These are phyloP conservation scores for Hamamelis virginiana DNA, from an alignment of 164 flowering plant species.

Conservation along the genomic window DNA sequence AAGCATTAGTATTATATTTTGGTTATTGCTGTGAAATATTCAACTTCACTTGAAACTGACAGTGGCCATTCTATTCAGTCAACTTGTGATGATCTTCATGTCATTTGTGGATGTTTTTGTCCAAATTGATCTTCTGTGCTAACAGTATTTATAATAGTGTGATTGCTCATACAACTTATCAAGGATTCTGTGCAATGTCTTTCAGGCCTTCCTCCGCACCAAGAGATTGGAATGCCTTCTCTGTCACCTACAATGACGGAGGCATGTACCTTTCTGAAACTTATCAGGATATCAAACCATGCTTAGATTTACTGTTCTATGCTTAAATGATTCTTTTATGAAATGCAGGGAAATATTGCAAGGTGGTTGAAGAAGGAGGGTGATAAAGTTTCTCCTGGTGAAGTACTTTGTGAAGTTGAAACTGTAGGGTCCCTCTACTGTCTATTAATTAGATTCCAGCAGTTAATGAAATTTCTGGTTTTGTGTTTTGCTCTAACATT, in stretches of 20 bases:
- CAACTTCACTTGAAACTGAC: too few relatives aligned
- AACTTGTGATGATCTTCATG: too few relatives aligned
- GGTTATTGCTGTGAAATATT: too few relatives aligned
- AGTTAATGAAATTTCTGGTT: background rate
- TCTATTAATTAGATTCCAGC: background rate
- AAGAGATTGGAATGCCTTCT: conserved; percentile 98
- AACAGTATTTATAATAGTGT: background rate
- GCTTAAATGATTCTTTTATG: conserved; percentile 7
- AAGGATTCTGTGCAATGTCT: conserved; percentile 11
- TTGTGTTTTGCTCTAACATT: background rate
- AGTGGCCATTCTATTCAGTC: too few relatives aligned
- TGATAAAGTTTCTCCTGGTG: conserved; percentile 85
- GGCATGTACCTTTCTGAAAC: conserved; percentile 34
- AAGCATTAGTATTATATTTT: too few relatives aligned
- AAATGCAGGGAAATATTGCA: conserved; percentile 85
- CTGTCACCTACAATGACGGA: conserved; percentile 98
- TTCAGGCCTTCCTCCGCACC: conserved; percentile 93
- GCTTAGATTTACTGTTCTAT: conserved; percentile 3
- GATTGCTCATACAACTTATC: background rate
- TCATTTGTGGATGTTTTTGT: too few relatives aligned
- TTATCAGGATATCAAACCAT: background rate
- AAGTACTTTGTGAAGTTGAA: conserved; percentile 99
- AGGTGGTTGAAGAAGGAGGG: conserved; percentile 98
- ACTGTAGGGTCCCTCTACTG: conserved; percentile 52
- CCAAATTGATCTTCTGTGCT: background rate